These are phyloP conservation scores for Phylloporus sp. DNA, from an alignment of 1,284 basidiomycete genomes.

Conservation along the genomic window DNA sequence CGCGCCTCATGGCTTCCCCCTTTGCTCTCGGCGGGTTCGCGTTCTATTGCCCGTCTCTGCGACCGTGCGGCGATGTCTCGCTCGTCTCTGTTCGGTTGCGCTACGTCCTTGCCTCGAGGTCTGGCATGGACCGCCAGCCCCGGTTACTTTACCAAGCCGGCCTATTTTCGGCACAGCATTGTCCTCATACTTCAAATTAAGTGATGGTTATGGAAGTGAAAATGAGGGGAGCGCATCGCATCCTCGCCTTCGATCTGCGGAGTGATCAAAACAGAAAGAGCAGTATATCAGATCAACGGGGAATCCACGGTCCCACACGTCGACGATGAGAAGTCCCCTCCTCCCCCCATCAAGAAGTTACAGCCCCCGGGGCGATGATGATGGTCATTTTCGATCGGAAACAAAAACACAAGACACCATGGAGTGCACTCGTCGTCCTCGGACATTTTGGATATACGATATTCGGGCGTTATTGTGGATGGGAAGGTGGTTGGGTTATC, in stretches of 20 bases:
- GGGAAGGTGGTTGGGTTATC: constrained; percentile 2
- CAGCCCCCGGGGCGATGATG: constrained; percentile 10
- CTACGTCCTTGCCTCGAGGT: background rate
- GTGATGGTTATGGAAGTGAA: constrained; percentile 35
- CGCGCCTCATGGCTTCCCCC: constrained; percentile 23
- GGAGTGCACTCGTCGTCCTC: constrained; percentile 23
- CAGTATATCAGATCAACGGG: constrained; percentile 23
- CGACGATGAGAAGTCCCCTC: background rate
- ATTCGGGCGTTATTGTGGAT: constrained; percentile 14
- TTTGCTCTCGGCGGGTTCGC: constrained; percentile 5
- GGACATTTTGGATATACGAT: constrained; percentile 25
- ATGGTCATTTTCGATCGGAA: constrained; percentile 1
- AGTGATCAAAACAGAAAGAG: constrained; percentile 26
- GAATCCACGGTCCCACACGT: constrained; percentile 5
- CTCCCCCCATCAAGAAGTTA: too few species aligned
- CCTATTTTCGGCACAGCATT: constrained; percentile 4
- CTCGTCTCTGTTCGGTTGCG: background rate
- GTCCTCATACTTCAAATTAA: constrained; percentile 26
- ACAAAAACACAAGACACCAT: too few species aligned
- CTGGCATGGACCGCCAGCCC: background rate
- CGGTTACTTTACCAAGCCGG: background rate
- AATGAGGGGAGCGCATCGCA: constrained; percentile 6
- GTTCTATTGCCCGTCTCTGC: background rate
- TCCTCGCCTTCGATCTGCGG: constrained; percentile 31
- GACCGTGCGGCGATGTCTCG: constrained; percentile 4